A percentile compares a stretch with the other conserved stretches of the same genome.
phyloP scores from a whole-genome alignment of 192 early-diverging fungal species.

The Radiomyces spectabilis region DNA sequence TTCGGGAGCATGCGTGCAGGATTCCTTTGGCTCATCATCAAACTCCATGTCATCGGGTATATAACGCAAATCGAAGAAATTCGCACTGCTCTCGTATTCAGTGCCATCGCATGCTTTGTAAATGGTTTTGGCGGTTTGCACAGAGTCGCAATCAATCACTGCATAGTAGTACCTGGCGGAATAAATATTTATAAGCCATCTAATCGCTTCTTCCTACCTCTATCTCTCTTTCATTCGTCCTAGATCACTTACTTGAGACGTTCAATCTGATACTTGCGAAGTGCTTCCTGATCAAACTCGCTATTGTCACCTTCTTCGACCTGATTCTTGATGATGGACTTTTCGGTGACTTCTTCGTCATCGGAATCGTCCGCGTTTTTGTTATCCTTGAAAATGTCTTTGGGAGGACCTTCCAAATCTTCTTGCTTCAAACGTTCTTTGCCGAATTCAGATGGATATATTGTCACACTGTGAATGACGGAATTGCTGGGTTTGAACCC shows the following conservation, averaged over 20 bases:
- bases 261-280: constrained; percentile 91
- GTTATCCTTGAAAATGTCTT: constrained; percentile 52
- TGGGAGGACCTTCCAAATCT: constrained; percentile 68
- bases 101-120: constrained; percentile 81
- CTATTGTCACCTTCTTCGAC: constrained; percentile 55
- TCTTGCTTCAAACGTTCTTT: constrained; percentile 68
- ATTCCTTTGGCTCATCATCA: constrained; percentile 61
- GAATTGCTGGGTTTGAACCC: constrained; percentile 75
- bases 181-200: neutral
- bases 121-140: constrained; percentile 74
- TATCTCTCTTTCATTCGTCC: neutral
- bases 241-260: constrained; percentile 48
- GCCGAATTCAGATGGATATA: constrained; percentile 88
- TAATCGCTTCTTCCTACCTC: neutral
- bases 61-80: constrained; percentile 92
- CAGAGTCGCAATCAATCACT: constrained; percentile 86
- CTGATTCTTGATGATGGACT: constrained; percentile 36
- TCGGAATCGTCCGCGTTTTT: constrained; percentile 16
- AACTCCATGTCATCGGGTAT: constrained; percentile 89
- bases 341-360: constrained; percentile 39
- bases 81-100: constrained; percentile 86
- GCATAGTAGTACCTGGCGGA: constrained; percentile 77
- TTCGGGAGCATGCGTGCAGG: constrained; percentile 51
- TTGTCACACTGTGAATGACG: constrained; percentile 63
- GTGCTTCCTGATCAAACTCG: constrained; percentile 74